Base-by-base conservation (phyloP, 345 rosid species). In the Angophora floribunda region DNA sequence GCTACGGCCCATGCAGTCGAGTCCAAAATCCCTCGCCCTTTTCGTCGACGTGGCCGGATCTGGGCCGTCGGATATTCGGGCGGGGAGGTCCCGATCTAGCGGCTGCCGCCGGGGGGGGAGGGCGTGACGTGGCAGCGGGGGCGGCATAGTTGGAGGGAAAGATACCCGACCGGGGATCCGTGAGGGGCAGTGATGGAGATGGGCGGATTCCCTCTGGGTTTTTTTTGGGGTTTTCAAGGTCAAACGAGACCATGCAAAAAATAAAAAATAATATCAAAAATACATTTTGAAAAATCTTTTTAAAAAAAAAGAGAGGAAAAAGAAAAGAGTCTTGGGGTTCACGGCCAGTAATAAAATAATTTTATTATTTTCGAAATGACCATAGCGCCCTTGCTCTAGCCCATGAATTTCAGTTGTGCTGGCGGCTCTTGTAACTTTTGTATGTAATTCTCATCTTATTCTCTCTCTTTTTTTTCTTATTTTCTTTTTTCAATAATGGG, bases 81-180 rank as follows among this genome's bases (percentile, higher is more conserved):
- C 14, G 65, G 89, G 89, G 86, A 80, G 86, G 32, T 5, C 49
- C 21, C 12, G 89, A 86, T 82, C 75, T 84, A 22, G 50, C 52
- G 86, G 57, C 11, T 19, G 24, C 41, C 41, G 13, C 32, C 16
- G 52, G 11, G 11, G 52, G 3, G 11, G 22, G 79, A 6, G 44
- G 36, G 44, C 26, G 47, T 89, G 92, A 90, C 92, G 85, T 91
- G 92, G 93, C 93, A 36, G 47, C 49, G 28, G 30, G 67, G 67
- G 82, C 24, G 24, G 49, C 49, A 19, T 17, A 5, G 82, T 44
- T 21, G 85, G 47, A 19, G 7, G 21, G 65, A 86, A 67, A 65
- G 85, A 49, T 86, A 52, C 85, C 87, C 65, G 89, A 89, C 91
- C 85, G 45, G 51, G 85, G 80, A 61, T 89, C 87, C 28, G 24